Evolutionary conservation across 2,329 filamentous ascomycete species (phyloP), one percentile per base, ranked within the genome.

Genomic region (Fusarium gaditjirri): DNA sequence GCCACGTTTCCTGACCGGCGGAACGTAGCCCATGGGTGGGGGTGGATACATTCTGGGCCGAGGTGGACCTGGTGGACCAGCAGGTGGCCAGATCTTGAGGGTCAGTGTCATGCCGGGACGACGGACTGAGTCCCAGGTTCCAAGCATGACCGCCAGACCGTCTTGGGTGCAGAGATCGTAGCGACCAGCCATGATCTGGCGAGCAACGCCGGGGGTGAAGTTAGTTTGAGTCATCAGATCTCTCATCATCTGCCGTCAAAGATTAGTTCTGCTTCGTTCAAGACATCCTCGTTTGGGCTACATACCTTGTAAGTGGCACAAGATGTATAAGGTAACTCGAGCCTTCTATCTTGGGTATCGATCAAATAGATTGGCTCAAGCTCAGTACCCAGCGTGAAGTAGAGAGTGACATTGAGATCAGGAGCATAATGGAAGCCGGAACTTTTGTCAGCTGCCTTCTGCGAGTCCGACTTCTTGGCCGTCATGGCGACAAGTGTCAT

Each of bases 51-150:
- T n/a, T 6, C 25, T 23, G n/a, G 17, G 17, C 6, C n/a, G 23
- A 23, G 29, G 38, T 17, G 31, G 23, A 17, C 49, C 49, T 12
- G 36, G 29, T 3, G 55, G 55, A 17, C 5, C 10, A 13, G 25
- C 4, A 38, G 31, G 6, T 38, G 23, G 14, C 44, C 36, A 35
- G 8, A 33, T 14, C 12, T 31, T 36, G 21, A 61, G 21, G 17
- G 8, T 39, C 23, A 67, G 23, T 12, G 25, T 47, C 33, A 67
- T 47, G 4, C 64, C 64, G 9, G 64, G 64, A 13, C n/a, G 41
- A 3, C 62, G 62, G 1, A 67, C 9, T 3, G 62, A 41, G 17
- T 52, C 44, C 64, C 64, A 67, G 5, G 27, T 36, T 11, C n/a
- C 11, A 8, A 10, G 6, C 11, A 31, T n/a, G 5, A 67, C 17